Evolutionary conservation across 2,329 filamentous ascomycete species (phyloP), one percentile per base, ranked within the genome.

Genomic region (Cladophialophora carrionii): DNA sequence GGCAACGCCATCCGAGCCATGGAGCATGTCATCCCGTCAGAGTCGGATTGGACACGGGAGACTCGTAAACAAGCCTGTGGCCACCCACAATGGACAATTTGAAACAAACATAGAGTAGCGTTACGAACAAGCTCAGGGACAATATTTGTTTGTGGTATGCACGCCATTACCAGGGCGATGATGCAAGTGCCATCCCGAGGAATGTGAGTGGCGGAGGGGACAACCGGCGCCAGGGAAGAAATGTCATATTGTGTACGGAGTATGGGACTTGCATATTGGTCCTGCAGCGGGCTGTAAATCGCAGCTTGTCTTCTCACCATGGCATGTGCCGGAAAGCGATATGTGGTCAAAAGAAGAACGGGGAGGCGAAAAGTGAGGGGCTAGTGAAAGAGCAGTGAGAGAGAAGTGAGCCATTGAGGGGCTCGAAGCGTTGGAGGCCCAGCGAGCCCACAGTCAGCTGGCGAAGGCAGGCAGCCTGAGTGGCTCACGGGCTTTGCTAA

Each of bases 161-260:
- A 61, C 58, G 57, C 62, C 62, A 64, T 53, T 34, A 49, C 34
- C 56, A 57, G 56, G 34, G 51, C 46, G 17, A 60, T 51, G 43
- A 29, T 22, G 54, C 31, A 43, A 57, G 31, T 46, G 61, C 24
- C 54, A 57, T 48, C 41, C 59, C 20, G 17, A 8, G 9, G 4
- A 37, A n/a, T 32, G 29, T 34, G 29, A 32, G 24, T 54, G 52
- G 52, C 12, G 46, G 46, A 51, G 46, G 26, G 20, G 41, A 29
- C 22, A 8, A 22, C 43, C 37, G 17, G 20, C 48, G 17, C 22
- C 37, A 49, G 37, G 7, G 31, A 46, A 17, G 17, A 20, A 22
- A 41, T 31, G 7, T 1, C 12, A 22, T 49, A 17, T 4, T 49
- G 17, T 2, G 20, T n/a, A n/a, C n/a, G n/a, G n/a, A n/a, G n/a